Percentiles rank a stretch among this genome's conserved stretches.
Evolutionary conservation across 1,284 basidiomycete genomes (phyloP).

Genomic region (Sporisorium graminicola): DNA sequence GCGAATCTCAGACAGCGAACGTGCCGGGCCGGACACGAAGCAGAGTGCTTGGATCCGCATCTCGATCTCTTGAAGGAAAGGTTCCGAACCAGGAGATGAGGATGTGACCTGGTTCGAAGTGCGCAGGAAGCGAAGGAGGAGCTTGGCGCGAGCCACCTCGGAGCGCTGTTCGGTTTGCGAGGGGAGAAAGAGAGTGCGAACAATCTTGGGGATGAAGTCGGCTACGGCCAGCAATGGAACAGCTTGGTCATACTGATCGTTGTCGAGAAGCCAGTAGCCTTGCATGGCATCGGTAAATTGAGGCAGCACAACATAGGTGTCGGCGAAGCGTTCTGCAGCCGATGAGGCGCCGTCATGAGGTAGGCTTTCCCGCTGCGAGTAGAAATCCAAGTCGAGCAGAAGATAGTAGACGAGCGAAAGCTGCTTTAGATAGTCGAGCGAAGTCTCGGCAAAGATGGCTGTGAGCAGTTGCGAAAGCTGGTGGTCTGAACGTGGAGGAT

Average conservation of each 20-base stretch:
- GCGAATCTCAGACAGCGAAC: conserved; percentile 38
- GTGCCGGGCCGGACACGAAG: conserved; percentile 41
- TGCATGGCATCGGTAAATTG: conserved; percentile 52
- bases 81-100: conserved; percentile 32
- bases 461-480: conserved; percentile 31
- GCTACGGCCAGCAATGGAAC: conserved; percentile 39
- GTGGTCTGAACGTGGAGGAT: conserved; percentile 32
- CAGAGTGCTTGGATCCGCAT: conserved; percentile 47
- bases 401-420: conserved; percentile 53
- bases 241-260: conserved; percentile 45
- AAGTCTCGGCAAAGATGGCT: conserved; percentile 34
- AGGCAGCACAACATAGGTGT: conserved; percentile 44
- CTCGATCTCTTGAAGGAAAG: conserved; percentile 40
- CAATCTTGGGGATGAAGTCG: conserved; percentile 53
- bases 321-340: conserved; percentile 41
- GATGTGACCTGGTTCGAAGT: conserved; percentile 41
- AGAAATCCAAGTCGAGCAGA: conserved; percentile 43
- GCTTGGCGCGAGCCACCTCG: conserved; percentile 36
- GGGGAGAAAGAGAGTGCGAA: conserved; percentile 38
- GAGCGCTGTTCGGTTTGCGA: conserved; percentile 17
- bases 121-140: conserved; percentile 49
- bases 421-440: conserved; percentile 54
- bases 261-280: conserved; percentile 58
- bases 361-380: conserved; percentile 5
- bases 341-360: background rate